Base-by-base conservation (phyloP, 83 land plant species). In the Isoetes engelmannii region DNA sequence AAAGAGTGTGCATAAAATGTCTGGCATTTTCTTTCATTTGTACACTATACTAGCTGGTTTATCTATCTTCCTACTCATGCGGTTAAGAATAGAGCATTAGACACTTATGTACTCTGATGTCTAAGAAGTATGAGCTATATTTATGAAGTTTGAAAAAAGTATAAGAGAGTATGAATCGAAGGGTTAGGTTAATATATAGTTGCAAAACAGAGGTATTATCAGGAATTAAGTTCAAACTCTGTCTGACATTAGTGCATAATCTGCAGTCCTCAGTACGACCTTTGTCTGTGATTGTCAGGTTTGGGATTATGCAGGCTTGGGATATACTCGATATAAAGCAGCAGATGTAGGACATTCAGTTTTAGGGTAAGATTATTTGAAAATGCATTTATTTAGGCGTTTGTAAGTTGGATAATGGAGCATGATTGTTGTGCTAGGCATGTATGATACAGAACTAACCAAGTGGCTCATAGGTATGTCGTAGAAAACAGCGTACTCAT, bases 271-370 rank as follows among this genome's bases (percentile, higher is more conserved):
- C 55, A 12, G 13, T 12, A 12, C 3, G 15, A 28, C 37, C 37
- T 28, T 28, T 28, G 37, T 28, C 37, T 28, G 37, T 28, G 37
- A 28, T 28, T 51, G 17, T 18, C 61, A 78, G 81, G 81, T 78
- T 41, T 78, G 81, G 81, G 81, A 78, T 62, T 74, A 78, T 37
- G 48, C 67, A 57, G 77, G 81, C 4, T 61, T 50, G 12, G 77
- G 77, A 37, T 78, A 68, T 55, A 78, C 77, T 37, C 81, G 78
- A 42, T 78, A 78, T 60, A 69, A 59, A 45, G 81, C 81, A 53
- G 72, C 62, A 17, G 81, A 78, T 63, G 77, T 78, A 37, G 72
- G 71, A 51, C 58, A 74, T 59, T 44, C 72, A 20, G 77, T 69
- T 49, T 73, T 78, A 12, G 81, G 81, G 81, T 78, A 78, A 58